Evolutionary conservation across 1,284 basidiomycete genomes (phyloP), one percentile per base, ranked within the genome.

Genomic region (Leccinum subspadiceum): DNA sequence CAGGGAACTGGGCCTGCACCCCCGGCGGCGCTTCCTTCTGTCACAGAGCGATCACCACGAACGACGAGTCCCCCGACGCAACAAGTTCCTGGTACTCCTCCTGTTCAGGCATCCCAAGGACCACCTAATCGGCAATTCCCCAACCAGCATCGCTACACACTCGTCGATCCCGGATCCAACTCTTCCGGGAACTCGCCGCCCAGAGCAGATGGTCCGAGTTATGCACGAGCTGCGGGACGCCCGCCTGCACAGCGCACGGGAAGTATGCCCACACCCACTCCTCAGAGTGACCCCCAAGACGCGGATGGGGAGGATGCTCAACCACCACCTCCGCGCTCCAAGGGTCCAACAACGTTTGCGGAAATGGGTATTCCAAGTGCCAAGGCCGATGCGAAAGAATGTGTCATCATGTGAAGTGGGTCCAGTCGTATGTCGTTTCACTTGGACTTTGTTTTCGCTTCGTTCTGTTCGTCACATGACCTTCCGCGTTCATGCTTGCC

Each of bases 361-460:
- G 94, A 96, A 79, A 96, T 96, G 94, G 94, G 94, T 0, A 88
- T 94, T 68, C 80, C 84, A 53, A 85, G 87, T 15, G 84, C 81
- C 48, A 90, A 88, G 67, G 82, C 84, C 53, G 85, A 93, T 68
- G 84, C 91, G 26, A 87, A 93, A 71, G 89, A 93, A 0, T 96
- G 93, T 77, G 76, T 89, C 48, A 81, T 94, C 63, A 93, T 93
- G 90, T 94, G 68, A 77, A 41, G 17, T 13, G 13, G 10, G 13
- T 20, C 41, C 17, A 12, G 17, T 44, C 41, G 17, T 17, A 20
- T 29, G 22, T 55, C 52, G 29, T 26, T 46, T 5, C 15, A 17
- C 37, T 17, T 31, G 29, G 20, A 13, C 7, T 17, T 39, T 57
- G 12, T 55, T 37, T 35, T 20, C 39, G n/a, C 60, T 57, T 44